Conservation (phyloP, 345 rosid species). For the Garcia nutans region DNA sequence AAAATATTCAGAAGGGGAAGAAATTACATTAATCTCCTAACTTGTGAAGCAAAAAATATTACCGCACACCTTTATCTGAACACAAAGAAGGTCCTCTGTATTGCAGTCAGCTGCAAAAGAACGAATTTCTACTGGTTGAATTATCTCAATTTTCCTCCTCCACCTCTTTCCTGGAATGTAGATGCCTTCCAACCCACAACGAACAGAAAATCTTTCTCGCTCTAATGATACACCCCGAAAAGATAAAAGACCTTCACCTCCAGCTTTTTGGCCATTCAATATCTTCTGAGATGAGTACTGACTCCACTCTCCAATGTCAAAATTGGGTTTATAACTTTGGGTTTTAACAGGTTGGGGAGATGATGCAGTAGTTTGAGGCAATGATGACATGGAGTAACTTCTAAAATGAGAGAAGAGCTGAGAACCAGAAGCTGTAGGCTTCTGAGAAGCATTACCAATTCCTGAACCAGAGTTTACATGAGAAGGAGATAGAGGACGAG, state of each 20-base stretch:
- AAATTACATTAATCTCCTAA: background rate
- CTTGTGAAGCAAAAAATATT: background rate
- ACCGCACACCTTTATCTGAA: slow-evolving; percentile 83
- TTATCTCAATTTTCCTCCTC: slow-evolving; percentile 85
- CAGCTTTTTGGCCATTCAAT: slow-evolving; percentile 43
- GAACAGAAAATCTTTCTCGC: slow-evolving; percentile 83
- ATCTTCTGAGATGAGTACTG: slow-evolving; percentile 54
- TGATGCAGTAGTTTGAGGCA: slow-evolving; percentile 71
- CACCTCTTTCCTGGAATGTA: slow-evolving; percentile 90
- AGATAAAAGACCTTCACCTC: slow-evolving; percentile 68
- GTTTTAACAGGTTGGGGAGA: slow-evolving; percentile 53
- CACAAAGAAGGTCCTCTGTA: slow-evolving; percentile 89
- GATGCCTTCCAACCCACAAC: slow-evolving; percentile 94
- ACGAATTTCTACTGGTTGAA: slow-evolving; percentile 86
- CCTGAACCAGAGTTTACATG: slow-evolving; percentile 51
- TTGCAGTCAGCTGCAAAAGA: slow-evolving; percentile 87
- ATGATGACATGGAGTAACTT: slow-evolving; percentile 97
- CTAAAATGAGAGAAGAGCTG: slow-evolving; percentile 89
- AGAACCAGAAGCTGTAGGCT: slow-evolving; percentile 67
- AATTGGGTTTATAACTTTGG: slow-evolving; percentile 70
- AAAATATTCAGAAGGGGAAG: background rate
- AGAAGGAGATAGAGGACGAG: slow-evolving; percentile 62
- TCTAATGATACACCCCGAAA: slow-evolving; percentile 87
- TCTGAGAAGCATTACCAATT: slow-evolving; percentile 50
- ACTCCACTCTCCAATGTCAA: slow-evolving; percentile 80